Percentiles rank a stretch among this genome's conserved stretches.
These are phyloP conservation scores for Cyamopsis tetragonoloba DNA, from an alignment of 306 rosid species.

Conservation along the genomic window DNA sequence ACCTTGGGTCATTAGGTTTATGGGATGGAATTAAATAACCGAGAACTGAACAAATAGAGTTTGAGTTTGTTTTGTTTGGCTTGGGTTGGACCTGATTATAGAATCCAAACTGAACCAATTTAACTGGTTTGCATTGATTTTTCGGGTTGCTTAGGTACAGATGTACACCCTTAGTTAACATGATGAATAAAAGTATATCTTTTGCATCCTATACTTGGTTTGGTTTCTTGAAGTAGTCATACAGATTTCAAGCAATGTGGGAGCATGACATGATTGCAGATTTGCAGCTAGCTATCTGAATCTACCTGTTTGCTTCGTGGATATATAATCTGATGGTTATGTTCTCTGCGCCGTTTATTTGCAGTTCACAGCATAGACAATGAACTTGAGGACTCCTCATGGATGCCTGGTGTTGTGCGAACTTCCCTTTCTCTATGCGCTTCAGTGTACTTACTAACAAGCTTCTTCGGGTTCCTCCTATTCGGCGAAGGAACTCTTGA, in stretches of 20 bases:
- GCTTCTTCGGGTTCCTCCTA: slow-evolving; percentile 88
- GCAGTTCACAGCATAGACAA: slow-evolving; percentile 84
- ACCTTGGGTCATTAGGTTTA: no score
- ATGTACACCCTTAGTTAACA: not conserved
- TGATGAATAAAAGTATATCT: not conserved
- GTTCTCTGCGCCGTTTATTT: slow-evolving; percentile 26
- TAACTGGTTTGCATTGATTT: no score
- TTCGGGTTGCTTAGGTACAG: not conserved
- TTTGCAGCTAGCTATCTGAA: slow-evolving; percentile 11
- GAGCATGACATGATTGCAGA: slow-evolving; percentile 7
- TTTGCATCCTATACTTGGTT: not conserved
- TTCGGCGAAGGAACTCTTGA: slow-evolving; percentile 82
- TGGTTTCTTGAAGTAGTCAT: not conserved
- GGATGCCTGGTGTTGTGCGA: slow-evolving; percentile 63
- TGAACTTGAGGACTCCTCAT: slow-evolving; percentile 71
- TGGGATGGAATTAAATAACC: no score
- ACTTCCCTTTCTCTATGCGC: slow-evolving; percentile 66
- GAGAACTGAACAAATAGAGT: no score
- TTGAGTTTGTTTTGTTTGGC: no score
- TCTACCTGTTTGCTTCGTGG: not conserved
- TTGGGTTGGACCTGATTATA: not conserved
- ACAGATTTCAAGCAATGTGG: not conserved
- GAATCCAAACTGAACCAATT: not conserved
- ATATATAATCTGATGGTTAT: not conserved
- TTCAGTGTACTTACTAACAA: slow-evolving; percentile 73